Evolutionary conservation across 2,329 filamentous ascomycete genomes (phyloP), one percentile per base, ranked within the genome.

Genomic region (Calonectria pteridis): DNA sequence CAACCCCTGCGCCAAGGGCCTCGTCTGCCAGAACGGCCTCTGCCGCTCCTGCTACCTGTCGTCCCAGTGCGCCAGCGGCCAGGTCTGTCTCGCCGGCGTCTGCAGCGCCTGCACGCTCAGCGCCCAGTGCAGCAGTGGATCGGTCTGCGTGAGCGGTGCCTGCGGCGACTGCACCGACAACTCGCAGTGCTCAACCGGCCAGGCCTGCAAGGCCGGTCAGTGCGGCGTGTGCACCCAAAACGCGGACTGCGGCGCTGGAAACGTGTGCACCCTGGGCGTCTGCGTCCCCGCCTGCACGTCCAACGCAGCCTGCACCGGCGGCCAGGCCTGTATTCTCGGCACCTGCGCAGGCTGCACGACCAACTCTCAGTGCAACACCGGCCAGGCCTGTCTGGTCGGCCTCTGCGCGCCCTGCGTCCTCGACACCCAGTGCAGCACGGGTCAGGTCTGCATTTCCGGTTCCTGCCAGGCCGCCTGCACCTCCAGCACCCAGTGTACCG

Each of bases 261-360:
- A 67, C 26, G 50, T 74, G 23, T 76, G 75, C 29, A 69, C 58
- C 3, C 50, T 73, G 3, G 73, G 73, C n/a, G 33, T 66, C 18
- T 76, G 74, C 49, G 26, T 46, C 3, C 62, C 72, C 23, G 69
- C 58, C 11, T 76, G 74, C 49, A 33, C 37, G 3, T 43, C 53
- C 46, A 72, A 73, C 51, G 29, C 63, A 0, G 51, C 62, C 3
- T 76, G 75, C 29, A 23, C 33, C 4, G 66, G 43, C 26, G 51
- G 68, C 55, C 62, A 73, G 51, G 66, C 63, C 49, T 76, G 75
- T 59, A 70, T 75, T 28, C 28, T 69, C n/a, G 73, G 75, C 4
- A 28, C 26, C 18, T 72, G 70, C 18, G 10, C 65, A 13, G 23
- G 37, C 29, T 72, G 70, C 37, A 69, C 70, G 6, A 65, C 55